Conservation (phyloP, 495 filamentous ascomycete species). For the Penicillium paradoxum region DNA sequence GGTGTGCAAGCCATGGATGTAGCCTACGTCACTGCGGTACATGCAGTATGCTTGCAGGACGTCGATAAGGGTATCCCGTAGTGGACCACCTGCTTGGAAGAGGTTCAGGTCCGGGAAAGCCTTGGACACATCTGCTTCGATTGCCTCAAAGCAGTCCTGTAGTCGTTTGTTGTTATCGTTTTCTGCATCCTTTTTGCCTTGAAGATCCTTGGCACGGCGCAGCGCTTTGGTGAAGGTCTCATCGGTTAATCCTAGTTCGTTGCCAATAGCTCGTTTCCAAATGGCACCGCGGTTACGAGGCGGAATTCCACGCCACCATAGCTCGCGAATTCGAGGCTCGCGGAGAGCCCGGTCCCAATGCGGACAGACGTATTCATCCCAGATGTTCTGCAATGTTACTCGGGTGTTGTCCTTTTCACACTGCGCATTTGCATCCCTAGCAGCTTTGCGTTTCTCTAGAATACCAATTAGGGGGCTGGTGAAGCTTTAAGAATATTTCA, state of each 20-base stretch:
- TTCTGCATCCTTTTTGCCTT: conserved; percentile 43
- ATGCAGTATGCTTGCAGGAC: conserved; percentile 84
- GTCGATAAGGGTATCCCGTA: conserved; percentile 72
- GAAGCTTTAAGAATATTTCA: not conserved
- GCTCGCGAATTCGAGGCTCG: conserved; percentile 73
- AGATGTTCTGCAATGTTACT: conserved; percentile 61
- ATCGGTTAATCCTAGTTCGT: conserved; percentile 73
- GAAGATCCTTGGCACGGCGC: conserved; percentile 63
- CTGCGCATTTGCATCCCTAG: conserved; percentile 44
- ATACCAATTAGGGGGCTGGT: not conserved
- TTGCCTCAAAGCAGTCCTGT: conserved; percentile 61
- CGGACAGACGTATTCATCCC: conserved; percentile 83
- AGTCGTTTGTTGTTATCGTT: conserved; percentile 46
- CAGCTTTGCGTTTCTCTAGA: conserved; percentile 46
- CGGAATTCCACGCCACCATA: conserved; percentile 92
- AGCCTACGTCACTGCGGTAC: conserved; percentile 93
- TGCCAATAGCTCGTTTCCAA: conserved; percentile 86
- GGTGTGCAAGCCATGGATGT: conserved; percentile 78
- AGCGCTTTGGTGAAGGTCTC: conserved; percentile 76
- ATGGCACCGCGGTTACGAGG: conserved; percentile 72
- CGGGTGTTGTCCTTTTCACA: conserved; percentile 65
- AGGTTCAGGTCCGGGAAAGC: conserved; percentile 80
- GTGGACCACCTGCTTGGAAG: conserved; percentile 70
- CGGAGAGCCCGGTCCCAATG: conserved; percentile 73
- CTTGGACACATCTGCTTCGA: conserved; percentile 61